Evolutionary conservation across 768 basidiomycete species (phyloP).

Genomic region (Suillus brevipes): DNA sequence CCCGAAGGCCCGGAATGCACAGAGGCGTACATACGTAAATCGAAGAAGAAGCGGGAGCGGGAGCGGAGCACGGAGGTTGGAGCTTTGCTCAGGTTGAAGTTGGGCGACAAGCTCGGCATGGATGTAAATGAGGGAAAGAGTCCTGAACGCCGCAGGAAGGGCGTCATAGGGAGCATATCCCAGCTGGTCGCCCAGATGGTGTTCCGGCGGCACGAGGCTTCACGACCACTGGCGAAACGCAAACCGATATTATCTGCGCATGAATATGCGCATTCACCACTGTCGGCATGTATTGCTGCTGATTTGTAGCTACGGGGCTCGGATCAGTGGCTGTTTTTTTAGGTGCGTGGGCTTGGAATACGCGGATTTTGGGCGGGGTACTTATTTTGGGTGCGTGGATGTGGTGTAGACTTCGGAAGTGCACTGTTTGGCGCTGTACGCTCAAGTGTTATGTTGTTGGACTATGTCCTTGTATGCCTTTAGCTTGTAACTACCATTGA

Average conservation of each 20-base stretch:
- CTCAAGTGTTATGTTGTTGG: constrained; percentile 22
- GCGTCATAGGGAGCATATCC: constrained; percentile 31
- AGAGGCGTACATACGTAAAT: constrained; percentile 32
- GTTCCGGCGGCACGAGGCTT: constrained; percentile 41
- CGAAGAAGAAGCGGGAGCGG: constrained; percentile 47
- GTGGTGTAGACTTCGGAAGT: constrained; percentile 17
- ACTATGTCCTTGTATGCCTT: constrained; percentile 28
- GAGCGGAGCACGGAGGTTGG: constrained; percentile 58
- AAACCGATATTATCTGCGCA: constrained; percentile 22
- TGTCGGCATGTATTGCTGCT: constrained; percentile 24
- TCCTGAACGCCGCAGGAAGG: constrained; percentile 27
- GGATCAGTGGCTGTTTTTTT: neutral
- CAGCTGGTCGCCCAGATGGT: constrained; percentile 51
- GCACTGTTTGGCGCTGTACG: constrained; percentile 23
- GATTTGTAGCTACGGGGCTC: constrained; percentile 5
- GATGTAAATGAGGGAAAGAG: constrained; percentile 26
- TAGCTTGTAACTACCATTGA: constrained; percentile 24
- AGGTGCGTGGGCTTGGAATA: constrained; percentile 8
- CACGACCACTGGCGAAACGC: constrained; percentile 39
- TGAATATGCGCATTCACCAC: constrained; percentile 30
- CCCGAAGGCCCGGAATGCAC: constrained; percentile 38
- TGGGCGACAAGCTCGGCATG: constrained; percentile 32
- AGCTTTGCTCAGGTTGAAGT: constrained; percentile 56
- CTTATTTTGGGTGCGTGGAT: constrained; percentile 21
- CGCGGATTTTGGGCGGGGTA: neutral